Base-by-base conservation (phyloP, 768 basidiomycete genomes). In the Paxillus involutus region DNA sequence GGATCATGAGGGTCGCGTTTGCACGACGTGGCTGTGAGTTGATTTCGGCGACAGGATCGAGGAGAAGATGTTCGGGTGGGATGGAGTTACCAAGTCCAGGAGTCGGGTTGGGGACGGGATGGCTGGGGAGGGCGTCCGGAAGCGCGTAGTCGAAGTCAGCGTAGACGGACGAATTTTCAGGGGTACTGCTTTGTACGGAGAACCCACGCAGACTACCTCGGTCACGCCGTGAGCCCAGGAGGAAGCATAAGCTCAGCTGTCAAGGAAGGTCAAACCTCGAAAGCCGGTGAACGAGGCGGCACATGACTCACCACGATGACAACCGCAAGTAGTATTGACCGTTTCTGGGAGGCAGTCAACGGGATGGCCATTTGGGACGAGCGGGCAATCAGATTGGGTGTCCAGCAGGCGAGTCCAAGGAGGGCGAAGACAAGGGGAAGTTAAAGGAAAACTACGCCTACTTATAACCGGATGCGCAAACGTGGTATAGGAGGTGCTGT, bases 1-100 rank as follows among this genome's bases (percentile, higher is more conserved):
- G 71, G 39, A 85, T 75, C 24, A 86, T 69, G 54, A 86, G 77
- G 0, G 80, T 81, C 9, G 85, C 85, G 50, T 87, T 85, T 3
- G 80, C 81, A n/a, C 69, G 71, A 1, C 54, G 60, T 42, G 61
- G 26, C n/a, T 29, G 26, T 11, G 39, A 1, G 6, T 36, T 5
- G 13, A 46, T 10, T 0, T 52, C 37, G 6, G 26, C 7, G 17
- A 29, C 30, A 10, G 58, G 24, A 7, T 60, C 56, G 3, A 47
- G 19, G 44, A 47, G 47, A 8, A 55, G 33, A 19, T 53, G 44
- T 3, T 53, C 30, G 14, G 53, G 49, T 39, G 57, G 52, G 11
- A 40, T 21, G 8, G 59, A 45, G 3, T 12, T 16, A 37, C 5
- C 48, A 30, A 46, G 37, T 29, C 33, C 50, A 11, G 44, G n/a